These are phyloP conservation scores for Corylus avellana DNA, from an alignment of 306 rosid genomes.

Conservation along the genomic window DNA sequence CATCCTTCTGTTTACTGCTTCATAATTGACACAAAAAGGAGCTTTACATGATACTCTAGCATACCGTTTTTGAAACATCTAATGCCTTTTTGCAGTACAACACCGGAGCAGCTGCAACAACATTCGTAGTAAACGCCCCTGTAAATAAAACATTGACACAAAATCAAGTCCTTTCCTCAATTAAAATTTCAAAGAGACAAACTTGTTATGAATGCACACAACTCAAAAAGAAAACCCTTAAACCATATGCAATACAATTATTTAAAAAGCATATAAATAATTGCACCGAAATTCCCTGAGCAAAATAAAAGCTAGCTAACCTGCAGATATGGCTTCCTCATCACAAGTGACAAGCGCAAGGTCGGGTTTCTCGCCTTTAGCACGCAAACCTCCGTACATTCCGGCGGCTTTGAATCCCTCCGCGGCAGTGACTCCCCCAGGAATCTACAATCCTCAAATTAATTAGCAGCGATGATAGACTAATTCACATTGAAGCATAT, in stretches of 20 bases:
- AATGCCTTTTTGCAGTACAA: constrained; percentile 65
- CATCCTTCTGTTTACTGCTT: background rate
- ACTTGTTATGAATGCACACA: background rate
- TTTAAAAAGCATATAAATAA: background rate
- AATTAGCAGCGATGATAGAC: constrained; percentile 2
- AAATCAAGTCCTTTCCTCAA: background rate
- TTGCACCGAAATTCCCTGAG: background rate
- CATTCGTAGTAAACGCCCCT: constrained; percentile 90
- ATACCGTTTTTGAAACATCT: constrained; percentile 60
- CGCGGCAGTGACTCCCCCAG: constrained; percentile 93
- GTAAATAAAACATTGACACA: background rate
- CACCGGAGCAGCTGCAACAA: constrained; percentile 97
- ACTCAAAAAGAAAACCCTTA: background rate
- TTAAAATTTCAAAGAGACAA: background rate
- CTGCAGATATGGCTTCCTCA: constrained; percentile 90
- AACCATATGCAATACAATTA: background rate
- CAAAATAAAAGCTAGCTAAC: constrained; percentile 38
- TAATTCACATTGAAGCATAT: background rate
- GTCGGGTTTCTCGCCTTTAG: constrained; percentile 78
- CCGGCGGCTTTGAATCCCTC: constrained; percentile 92
- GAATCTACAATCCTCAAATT: constrained; percentile 52
- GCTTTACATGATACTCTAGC: background rate
- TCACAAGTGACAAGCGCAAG: constrained; percentile 92
- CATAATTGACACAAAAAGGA: constrained; percentile 5
- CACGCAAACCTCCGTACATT: constrained; percentile 80